Conservation (phyloP, 257 asterid species). For the Rhazya stricta region DNA sequence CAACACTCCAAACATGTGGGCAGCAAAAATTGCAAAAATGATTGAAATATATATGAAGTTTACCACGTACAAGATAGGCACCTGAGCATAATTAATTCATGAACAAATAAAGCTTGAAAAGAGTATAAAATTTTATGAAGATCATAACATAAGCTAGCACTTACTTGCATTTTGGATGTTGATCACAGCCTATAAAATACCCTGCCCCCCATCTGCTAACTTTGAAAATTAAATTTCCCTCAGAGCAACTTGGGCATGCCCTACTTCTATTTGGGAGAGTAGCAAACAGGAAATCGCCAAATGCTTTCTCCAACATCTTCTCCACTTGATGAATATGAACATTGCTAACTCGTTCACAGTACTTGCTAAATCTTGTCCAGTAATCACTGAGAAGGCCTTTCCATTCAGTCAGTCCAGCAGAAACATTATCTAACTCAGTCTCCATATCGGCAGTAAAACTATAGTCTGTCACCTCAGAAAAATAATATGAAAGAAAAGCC, state of each 20-base stretch:
- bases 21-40: not conserved
- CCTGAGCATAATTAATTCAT: not conserved
- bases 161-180: conserved; percentile 95
- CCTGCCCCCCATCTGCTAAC: conserved; percentile 90
- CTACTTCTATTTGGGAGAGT: conserved; percentile 58
- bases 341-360: conserved; percentile 55
- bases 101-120: not conserved
- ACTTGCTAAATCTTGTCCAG: conserved; percentile 88
- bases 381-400: conserved; percentile 91
- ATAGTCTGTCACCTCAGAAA: conserved; percentile 89
- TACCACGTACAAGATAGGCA: not conserved
- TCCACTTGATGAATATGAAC: conserved; percentile 85
- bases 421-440: conserved; percentile 92
- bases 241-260: conserved; percentile 79
- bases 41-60: not conserved
- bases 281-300: conserved; percentile 66
- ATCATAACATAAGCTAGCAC: conserved; percentile 16
- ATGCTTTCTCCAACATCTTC: conserved; percentile 87
- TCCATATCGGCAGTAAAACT: conserved; percentile 97
- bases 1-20: not conserved
- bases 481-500: conserved; percentile 76
- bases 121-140: not conserved
- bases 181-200: conserved; percentile 90
- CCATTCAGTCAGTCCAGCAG: conserved; percentile 93
- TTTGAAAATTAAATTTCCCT: conserved; percentile 77